Percentiles rank a stretch among this genome's conserved stretches.
Evolutionary conservation across 1,284 basidiomycete species (phyloP).

Genomic region (Boletus sp.): DNA sequence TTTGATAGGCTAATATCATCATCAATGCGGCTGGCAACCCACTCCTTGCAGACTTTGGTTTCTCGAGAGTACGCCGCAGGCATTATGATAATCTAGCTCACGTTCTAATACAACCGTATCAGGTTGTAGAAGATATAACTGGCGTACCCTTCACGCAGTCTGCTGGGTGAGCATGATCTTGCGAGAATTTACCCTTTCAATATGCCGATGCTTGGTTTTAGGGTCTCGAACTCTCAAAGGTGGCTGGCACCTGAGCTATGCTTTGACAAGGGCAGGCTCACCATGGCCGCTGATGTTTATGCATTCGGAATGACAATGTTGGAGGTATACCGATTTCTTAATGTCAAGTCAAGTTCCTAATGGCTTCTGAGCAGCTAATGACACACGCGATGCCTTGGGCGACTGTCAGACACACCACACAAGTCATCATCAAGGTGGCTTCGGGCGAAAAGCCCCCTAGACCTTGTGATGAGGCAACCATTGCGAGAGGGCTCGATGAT

Average conservation of each 20-base stretch:
- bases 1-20: conserved; percentile 50
- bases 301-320: conserved; percentile 55
- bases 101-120: conserved; percentile 1
- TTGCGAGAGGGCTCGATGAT: conserved; percentile 47
- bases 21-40: conserved; percentile 47
- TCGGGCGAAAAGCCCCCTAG: conserved; percentile 42
- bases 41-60: conserved; percentile 57
- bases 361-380: conserved; percentile 39
- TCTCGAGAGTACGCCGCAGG: conserved; percentile 43
- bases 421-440: conserved; percentile 47
- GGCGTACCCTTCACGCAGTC: conserved; percentile 55
- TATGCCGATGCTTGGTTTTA: conserved; percentile 7
- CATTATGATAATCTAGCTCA: neutral
- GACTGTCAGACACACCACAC: conserved; percentile 46
- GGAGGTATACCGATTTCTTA: conserved; percentile 37
- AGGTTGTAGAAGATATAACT: conserved; percentile 57
- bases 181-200: neutral
- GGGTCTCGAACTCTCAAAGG: conserved; percentile 38
- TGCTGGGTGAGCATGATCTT: conserved; percentile 35
- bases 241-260: conserved; percentile 61
- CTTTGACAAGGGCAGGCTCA: conserved; percentile 46
- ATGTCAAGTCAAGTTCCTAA: neutral
- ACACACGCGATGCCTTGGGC: conserved; percentile 51
- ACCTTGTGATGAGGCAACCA: conserved; percentile 36
- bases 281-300: conserved; percentile 51